Evolutionary conservation across 148 eudicot species (phyloP), one percentile per base, ranked within the genome.

Genomic region (Pouteria glomerata): DNA sequence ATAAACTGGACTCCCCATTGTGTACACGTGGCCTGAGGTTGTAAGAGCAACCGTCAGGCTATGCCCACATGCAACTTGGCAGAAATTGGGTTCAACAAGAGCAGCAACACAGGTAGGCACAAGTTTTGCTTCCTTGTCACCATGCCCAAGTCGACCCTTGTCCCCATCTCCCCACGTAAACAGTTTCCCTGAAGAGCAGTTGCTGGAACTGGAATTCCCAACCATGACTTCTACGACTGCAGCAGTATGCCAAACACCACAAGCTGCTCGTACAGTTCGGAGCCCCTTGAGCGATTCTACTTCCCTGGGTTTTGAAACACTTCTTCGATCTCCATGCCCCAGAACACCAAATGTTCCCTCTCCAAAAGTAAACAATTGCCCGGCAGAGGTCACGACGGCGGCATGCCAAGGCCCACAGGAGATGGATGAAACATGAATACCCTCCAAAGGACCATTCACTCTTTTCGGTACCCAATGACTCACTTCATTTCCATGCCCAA

Each of bases 101-200:
- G 93, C 95, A 71, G 95, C 93, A 73, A 91, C 98, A 72, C 91
- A 91, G 31, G 97, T 91, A 27, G 98, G 98, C 63, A 88, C 97
- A 64, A 94, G 90, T 83, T 89, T 94, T 44, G 96, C 66, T 81
- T 94, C 97, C 85, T 83, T 89, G 69, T 94, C 97, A 78, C 98
- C 97, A 66, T 94, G 98, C 31, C 98, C 98, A 50, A 94, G 93
- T 74, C 93, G 82, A 73, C 89, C 85, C 85, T 94, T 94, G 79
- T 94, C 98, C 39, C 97, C 98, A 81, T 94, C 98, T 59, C 98
- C 98, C 98, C 98, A 94, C 51, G 98, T 94, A 75, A 94, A 94
- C 41, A 94, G 84, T 71, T 94, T 94, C 31, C 97, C 98, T 6
- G 98, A 94, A 72, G 98, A 94, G 77, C 95, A 89, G 80, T 89